phyloP scores from a whole-genome alignment of 2,329 filamentous ascomycete genomes.

The Thermothelomyces thermophilus region DNA sequence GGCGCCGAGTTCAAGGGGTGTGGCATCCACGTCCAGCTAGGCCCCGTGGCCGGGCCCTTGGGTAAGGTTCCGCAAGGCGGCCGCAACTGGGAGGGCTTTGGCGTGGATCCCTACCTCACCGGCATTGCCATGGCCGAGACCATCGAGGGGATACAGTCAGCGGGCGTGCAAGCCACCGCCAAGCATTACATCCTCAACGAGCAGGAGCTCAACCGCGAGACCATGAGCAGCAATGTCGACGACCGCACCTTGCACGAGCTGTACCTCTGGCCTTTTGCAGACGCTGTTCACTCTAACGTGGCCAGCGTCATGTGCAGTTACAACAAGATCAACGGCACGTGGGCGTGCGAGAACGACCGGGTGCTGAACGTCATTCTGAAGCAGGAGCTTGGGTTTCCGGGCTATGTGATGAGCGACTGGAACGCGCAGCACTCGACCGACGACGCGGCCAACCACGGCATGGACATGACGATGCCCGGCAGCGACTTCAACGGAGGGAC shows the following conservation, averaged over 20 bases:
- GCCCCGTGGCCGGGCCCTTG: constrained; percentile 68
- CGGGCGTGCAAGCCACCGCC: constrained; percentile 45
- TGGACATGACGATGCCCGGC: constrained; percentile 82
- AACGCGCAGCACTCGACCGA: constrained; percentile 67
- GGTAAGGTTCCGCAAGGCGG: constrained; percentile 68
- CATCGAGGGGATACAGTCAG: constrained; percentile 49
- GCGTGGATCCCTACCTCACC: constrained; percentile 67
- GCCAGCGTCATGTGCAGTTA: constrained; percentile 67
- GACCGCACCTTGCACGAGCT: constrained; percentile 63
- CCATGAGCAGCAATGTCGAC: constrained; percentile 51
- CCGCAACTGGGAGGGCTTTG: constrained; percentile 79
- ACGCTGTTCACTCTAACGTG: constrained; percentile 59
- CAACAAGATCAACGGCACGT: constrained; percentile 64
- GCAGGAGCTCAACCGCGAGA: constrained; percentile 55
- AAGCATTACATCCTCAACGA: constrained; percentile 64
- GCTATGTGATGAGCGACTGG: constrained; percentile 59
- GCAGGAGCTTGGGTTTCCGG: constrained; percentile 68
- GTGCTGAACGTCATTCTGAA: constrained; percentile 59
- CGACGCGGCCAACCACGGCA: constrained; percentile 56
- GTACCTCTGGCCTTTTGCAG: constrained; percentile 62
- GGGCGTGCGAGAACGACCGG: constrained; percentile 58
- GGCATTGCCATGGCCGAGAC: constrained; percentile 58
- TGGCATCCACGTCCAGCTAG: constrained; percentile 68
- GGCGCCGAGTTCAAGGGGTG: constrained; percentile 63
- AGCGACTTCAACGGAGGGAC: constrained; percentile 48